A percentile compares a stretch with the other conserved stretches of the same genome.
Evolutionary conservation across 202 grass and related monocot species (phyloP).

Genomic region (Brachypodium distachyon): DNA sequence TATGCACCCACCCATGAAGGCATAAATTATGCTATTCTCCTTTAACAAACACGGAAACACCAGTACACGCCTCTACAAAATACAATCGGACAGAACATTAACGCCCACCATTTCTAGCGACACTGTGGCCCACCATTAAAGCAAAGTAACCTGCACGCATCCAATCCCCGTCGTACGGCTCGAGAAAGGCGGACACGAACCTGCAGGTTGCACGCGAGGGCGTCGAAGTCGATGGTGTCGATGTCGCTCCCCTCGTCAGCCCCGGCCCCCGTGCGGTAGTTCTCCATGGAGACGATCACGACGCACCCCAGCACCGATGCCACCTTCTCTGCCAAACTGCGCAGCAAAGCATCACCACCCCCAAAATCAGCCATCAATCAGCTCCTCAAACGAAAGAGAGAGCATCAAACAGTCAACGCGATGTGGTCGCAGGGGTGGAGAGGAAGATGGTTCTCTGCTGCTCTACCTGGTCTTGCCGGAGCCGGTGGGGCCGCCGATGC

Average conservation of each 20-base stretch:
- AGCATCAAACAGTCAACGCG: neutral
- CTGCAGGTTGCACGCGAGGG: slow-evolving; percentile 63
- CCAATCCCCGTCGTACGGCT: slow-evolving; percentile 14
- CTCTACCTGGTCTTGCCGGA: slow-evolving; percentile 89
- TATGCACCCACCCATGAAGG: neutral
- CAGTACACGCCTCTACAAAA: slow-evolving; percentile 10
- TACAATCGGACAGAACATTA: neutral
- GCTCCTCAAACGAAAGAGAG: neutral
- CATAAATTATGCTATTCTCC: slow-evolving; percentile 7
- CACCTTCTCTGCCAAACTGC: slow-evolving; percentile 92
- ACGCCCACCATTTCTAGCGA: slow-evolving; percentile 1
- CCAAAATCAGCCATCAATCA: neutral
- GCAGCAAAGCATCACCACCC: neutral
- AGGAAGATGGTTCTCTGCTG: neutral
- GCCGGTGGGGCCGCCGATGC: slow-evolving; percentile 86
- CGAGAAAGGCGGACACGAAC: slow-evolving; percentile 25
- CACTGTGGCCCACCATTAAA: slow-evolving; percentile 12
- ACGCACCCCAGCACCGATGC: slow-evolving; percentile 85
- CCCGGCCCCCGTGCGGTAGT: slow-evolving; percentile 66
- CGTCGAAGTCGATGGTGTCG: slow-evolving; percentile 65
- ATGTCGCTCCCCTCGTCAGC: slow-evolving; percentile 72
- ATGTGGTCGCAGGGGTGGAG: neutral
- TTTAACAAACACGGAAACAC: neutral
- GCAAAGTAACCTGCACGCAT: slow-evolving; percentile 13
- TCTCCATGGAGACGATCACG: slow-evolving; percentile 93